Base-by-base conservation (phyloP, 371 early-diverging fungal species). In the Conidiobolus incongruus region DNA sequence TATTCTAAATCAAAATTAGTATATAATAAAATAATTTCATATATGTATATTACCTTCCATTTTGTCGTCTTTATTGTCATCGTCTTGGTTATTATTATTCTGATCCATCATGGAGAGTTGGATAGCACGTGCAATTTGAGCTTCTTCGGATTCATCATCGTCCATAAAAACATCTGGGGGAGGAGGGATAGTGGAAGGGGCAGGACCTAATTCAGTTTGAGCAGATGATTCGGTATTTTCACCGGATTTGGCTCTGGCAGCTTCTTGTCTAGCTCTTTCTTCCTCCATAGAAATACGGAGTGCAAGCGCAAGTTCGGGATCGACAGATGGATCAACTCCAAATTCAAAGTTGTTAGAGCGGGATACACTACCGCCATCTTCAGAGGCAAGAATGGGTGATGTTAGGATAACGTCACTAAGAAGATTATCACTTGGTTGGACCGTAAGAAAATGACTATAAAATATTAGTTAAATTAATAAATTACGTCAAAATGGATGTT, bases 271-370 rank as follows among this genome's bases (percentile, higher is more conserved):
- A 33, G 89, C 89, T 47, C 76, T 74, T 57, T 93, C 96, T 58
- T 95, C 96, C 58, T 91, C 92, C 60, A 95, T 54, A 24, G 96
- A 95, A 59, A 95, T 88, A 51, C 88, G 78, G 40, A 95, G 59
- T 0, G 94, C 93, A 73, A n/a, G n/a, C 0, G 94, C 96, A 35
- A 95, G 59, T 59, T 95, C 96, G 10, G 96, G 96, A 51, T 95
- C 96, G 50, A 91, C 61, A 47, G 69, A 79, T 24, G 92, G 88
- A 52, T 95, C 94, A 32, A 94, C 83, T 11, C 93, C 96, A 70
- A 92, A n/a, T n/a, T n/a, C n/a, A n/a, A n/a, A n/a, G n/a, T n/a
- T n/a, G n/a, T n/a, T n/a, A n/a, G n/a, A n/a, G n/a, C n/a, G n/a
- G n/a, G n/a, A n/a, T n/a, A n/a, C n/a, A n/a, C n/a, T n/a, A n/a